Evolutionary conservation across 768 basidiomycete genomes (phyloP).

Genomic region (Xanthoconium stramineum): DNA sequence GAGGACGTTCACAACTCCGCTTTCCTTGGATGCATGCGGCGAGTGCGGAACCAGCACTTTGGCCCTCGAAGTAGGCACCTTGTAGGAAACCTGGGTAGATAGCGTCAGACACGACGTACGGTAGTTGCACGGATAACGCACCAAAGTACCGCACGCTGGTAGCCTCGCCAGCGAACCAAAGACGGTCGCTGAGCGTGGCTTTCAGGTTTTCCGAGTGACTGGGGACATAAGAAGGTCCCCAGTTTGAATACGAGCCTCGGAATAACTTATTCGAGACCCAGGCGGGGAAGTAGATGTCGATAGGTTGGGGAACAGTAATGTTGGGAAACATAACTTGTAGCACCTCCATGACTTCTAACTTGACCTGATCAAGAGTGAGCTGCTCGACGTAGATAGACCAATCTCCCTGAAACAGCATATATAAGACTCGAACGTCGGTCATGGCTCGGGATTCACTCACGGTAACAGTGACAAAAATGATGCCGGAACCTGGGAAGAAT

Average conservation of each 20-base stretch:
- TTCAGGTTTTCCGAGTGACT: slow-evolving; percentile 54
- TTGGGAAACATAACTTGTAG: slow-evolving; percentile 60
- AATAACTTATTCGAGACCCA: slow-evolving; percentile 52
- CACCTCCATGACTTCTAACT: slow-evolving; percentile 53
- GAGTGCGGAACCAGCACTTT: slow-evolving; percentile 37
- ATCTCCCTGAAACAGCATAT: slow-evolving; percentile 44
- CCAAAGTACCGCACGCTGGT: slow-evolving; percentile 58
- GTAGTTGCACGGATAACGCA: slow-evolving; percentile 28
- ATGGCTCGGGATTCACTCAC: slow-evolving; percentile 5
- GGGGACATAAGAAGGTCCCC: slow-evolving; percentile 59
- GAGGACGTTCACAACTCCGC: slow-evolving; percentile 25
- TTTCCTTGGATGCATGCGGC: slow-evolving; percentile 39
- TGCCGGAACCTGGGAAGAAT: slow-evolving; percentile 59
- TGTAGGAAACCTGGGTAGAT: slow-evolving; percentile 47
- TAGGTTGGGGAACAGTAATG: slow-evolving; percentile 50
- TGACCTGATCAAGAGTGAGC: slow-evolving; percentile 44
- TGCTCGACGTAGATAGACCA: slow-evolving; percentile 58
- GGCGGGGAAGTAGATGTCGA: slow-evolving; percentile 50
- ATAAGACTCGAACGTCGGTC: background rate
- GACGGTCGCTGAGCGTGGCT: slow-evolving; percentile 45
- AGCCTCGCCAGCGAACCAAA: slow-evolving; percentile 66
- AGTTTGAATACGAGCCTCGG: slow-evolving; percentile 58
- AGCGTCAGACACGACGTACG: background rate
- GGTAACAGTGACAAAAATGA: slow-evolving; percentile 33
- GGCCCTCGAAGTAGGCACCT: slow-evolving; percentile 57